A percentile compares a stretch with the other conserved stretches of the same genome.
phyloP scores from a whole-genome alignment of 108 stramenopile genomes.

The Fragilariopsis cylindrus region DNA sequence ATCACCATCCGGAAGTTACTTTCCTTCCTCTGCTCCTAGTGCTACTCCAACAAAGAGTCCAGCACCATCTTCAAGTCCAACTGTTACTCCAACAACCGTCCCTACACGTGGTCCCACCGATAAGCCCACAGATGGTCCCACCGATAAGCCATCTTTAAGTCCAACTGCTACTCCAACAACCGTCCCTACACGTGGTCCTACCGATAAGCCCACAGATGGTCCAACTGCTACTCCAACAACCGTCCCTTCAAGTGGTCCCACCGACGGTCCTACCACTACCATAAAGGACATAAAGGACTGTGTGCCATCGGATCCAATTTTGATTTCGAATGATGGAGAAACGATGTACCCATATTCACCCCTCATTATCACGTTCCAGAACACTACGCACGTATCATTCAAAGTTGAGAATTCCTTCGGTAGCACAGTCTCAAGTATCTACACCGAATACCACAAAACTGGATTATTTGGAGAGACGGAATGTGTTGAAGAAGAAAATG shows the following conservation, averaged over 20 bases:
- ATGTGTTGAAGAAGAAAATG: slow-evolving; percentile 17
- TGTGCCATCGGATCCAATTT: not conserved
- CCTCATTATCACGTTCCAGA: not conserved
- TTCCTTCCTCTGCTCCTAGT: not conserved
- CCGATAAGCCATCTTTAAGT: not conserved
- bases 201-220: slow-evolving; percentile 14
- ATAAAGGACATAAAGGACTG: not conserved
- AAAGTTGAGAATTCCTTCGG: slow-evolving; percentile 10
- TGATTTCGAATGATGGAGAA: slow-evolving; percentile 1
- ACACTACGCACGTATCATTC: not conserved
- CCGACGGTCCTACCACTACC: not conserved
- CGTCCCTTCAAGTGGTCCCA: slow-evolving; percentile 17
- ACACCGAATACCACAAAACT: slow-evolving; percentile 16
- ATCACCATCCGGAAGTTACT: not conserved
- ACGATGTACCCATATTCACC: slow-evolving; percentile 1
- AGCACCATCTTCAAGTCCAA: slow-evolving; percentile 3
- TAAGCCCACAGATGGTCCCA: slow-evolving; percentile 1
- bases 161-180: not conserved
- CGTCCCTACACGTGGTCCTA: slow-evolving; percentile 13
- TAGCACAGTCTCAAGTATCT: slow-evolving; percentile 8
- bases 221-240: slow-evolving; percentile 11
- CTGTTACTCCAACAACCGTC: slow-evolving; percentile 1
- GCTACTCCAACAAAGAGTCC: not conserved
- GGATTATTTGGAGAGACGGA: slow-evolving; percentile 2
- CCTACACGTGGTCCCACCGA: slow-evolving; percentile 7